These are phyloP conservation scores for Nannizzia gypsea DNA, from an alignment of 2,329 filamentous ascomycete genomes.

Conservation along the genomic window DNA sequence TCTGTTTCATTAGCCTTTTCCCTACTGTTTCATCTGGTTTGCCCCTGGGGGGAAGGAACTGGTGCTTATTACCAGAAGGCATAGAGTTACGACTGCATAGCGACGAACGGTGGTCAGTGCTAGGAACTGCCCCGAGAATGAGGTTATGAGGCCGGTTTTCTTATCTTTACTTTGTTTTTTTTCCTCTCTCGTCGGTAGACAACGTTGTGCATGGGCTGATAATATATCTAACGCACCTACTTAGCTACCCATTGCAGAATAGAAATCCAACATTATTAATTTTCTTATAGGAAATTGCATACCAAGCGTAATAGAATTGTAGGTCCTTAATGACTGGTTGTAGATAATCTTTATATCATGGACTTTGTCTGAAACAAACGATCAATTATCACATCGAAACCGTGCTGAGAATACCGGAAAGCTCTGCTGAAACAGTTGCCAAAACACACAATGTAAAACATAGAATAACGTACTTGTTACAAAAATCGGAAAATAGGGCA, in stretches of 20 bases:
- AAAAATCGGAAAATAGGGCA: neutral
- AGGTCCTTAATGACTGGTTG: neutral
- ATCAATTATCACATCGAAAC: neutral
- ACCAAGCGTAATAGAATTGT: neutral
- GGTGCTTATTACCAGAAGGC: neutral
- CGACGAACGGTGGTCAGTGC: neutral
- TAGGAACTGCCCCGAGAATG: constrained; percentile 4
- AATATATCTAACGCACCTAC: neutral
- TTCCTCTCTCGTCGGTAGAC: neutral
- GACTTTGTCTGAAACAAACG: neutral
- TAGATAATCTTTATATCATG: neutral
- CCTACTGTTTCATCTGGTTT: neutral
- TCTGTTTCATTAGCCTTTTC: constrained; percentile 1
- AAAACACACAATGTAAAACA: neutral
- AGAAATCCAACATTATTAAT: constrained; percentile 1
- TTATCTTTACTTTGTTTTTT: neutral
- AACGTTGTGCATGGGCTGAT: neutral
- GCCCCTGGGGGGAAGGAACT: neutral
- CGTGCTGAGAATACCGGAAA: neutral
- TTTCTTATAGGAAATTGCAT: neutral
- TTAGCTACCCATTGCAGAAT: neutral
- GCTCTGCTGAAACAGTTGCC: neutral
- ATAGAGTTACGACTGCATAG: constrained; percentile 4
- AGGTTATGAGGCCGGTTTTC: neutral
- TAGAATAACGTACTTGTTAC: neutral